Percentiles rank a stretch among this genome's conserved stretches.
Evolutionary conservation across 768 basidiomycete genomes (phyloP).

Genomic region (Ramaria rubella): DNA sequence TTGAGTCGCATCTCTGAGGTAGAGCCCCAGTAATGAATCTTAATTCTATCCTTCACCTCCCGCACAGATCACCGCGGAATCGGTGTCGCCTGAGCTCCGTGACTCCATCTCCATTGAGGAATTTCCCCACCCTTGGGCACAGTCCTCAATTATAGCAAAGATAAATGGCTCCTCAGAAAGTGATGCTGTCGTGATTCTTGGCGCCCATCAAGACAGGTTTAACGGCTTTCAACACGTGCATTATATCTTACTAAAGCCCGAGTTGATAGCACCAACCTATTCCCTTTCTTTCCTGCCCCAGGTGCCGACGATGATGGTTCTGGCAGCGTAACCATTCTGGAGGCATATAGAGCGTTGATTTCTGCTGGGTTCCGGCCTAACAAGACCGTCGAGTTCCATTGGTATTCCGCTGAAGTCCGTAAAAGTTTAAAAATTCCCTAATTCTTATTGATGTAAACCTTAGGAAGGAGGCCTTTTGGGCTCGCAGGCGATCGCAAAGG

Average conservation of each 20-base stretch:
- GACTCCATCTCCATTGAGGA: constrained; percentile 58
- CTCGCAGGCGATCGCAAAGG: constrained; percentile 55
- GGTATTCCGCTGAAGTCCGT: constrained; percentile 73
- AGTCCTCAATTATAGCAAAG: constrained; percentile 70
- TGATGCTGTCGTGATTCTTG: constrained; percentile 60
- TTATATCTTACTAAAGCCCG: background rate
- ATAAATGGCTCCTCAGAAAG: constrained; percentile 63
- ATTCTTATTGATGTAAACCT: constrained; percentile 9
- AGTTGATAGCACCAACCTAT: constrained; percentile 54
- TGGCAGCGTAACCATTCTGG: constrained; percentile 73
- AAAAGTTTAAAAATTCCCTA: constrained; percentile 6
- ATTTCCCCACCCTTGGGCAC: constrained; percentile 78
- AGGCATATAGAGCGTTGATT: constrained; percentile 67
- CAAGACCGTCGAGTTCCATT: constrained; percentile 70
- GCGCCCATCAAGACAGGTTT: constrained; percentile 81
- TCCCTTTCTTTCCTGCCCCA: constrained; percentile 73
- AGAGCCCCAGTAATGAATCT: constrained; percentile 9
- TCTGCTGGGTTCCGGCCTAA: constrained; percentile 61
- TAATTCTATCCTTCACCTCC: background rate
- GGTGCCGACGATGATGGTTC: constrained; percentile 66
- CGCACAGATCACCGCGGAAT: constrained; percentile 54
- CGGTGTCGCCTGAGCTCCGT: constrained; percentile 50
- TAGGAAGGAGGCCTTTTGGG: constrained; percentile 83
- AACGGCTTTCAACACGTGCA: background rate
- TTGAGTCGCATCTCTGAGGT: constrained; percentile 61